Conservation (phyloP, 2,329 filamentous ascomycete species). For the Botryotinia narcissicola region DNA sequence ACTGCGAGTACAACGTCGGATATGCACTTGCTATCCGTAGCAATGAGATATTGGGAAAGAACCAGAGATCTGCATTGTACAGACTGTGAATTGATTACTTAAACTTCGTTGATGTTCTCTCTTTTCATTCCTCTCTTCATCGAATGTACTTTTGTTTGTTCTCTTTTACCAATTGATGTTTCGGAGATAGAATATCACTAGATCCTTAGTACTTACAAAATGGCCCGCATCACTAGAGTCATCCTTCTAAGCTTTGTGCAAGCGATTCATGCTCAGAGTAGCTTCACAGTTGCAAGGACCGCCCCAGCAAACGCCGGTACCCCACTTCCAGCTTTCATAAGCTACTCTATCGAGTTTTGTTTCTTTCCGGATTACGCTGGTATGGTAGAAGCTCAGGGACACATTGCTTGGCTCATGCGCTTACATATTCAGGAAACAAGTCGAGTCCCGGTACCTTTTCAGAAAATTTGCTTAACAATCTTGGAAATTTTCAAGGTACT, state of each 20-base stretch:
- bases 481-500: conserved; percentile 52
- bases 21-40: conserved; percentile 12
- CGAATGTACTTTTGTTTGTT: neutral
- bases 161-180: neutral
- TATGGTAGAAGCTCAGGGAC: conserved; percentile 7
- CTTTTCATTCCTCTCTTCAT: neutral
- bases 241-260: conserved; percentile 1
- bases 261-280: conserved; percentile 18
- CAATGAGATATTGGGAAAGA: conserved; percentile 11
- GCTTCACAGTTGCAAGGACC: conserved; percentile 12
- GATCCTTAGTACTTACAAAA: neutral
- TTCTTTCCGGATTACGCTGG: conserved; percentile 48
- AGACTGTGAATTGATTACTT: neutral
- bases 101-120: neutral
- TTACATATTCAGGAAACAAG: conserved; percentile 45
- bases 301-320: conserved; percentile 26
- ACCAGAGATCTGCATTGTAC: conserved; percentile 6
- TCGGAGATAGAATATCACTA: neutral
- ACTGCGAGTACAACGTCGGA: conserved; percentile 9
- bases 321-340: conserved; percentile 47
- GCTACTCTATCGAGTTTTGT: conserved; percentile 52
- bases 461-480: conserved; percentile 56
- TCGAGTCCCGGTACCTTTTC: conserved; percentile 58
- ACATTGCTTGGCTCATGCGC: neutral
- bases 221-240: conserved; percentile 1